These are phyloP conservation scores for Linnemannia elongata DNA, from an alignment of 192 early-diverging fungal species.

Conservation along the genomic window DNA sequence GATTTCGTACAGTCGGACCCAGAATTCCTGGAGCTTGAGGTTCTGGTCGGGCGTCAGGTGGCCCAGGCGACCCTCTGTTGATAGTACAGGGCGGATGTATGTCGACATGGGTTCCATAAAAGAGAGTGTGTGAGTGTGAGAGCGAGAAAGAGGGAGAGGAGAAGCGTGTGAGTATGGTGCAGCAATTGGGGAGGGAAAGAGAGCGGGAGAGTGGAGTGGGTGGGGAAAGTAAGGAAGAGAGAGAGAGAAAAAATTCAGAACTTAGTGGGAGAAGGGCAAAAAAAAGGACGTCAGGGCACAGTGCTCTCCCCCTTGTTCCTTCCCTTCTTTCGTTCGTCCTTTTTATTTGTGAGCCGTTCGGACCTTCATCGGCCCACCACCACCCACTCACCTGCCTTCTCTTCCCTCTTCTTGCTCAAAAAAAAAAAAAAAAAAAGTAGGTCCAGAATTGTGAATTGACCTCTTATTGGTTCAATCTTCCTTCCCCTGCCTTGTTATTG, in stretches of 20 bases:
- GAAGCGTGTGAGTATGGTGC: background rate
- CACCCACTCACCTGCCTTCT: background rate
- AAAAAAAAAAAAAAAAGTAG: too few relatives aligned
- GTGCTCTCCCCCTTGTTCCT: background rate
- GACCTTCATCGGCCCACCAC: background rate
- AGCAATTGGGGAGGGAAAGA: background rate
- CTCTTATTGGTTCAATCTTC: background rate
- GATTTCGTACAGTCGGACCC: conserved; percentile 26
- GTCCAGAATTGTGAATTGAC: background rate
- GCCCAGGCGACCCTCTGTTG: conserved; percentile 10
- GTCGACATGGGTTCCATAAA: background rate
- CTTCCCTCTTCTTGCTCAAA: too few relatives aligned
- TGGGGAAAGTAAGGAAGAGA: background rate
- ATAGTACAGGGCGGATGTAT: background rate
- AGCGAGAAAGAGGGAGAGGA: background rate
- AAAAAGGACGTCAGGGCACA: background rate
- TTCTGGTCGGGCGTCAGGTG: conserved; percentile 15
- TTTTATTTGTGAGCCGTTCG: background rate
- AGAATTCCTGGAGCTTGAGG: conserved; percentile 11
- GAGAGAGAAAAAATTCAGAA: background rate
- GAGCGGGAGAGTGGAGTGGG: background rate
- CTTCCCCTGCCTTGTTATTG: background rate
- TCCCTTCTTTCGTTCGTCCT: too few relatives aligned
- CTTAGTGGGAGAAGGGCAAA: background rate
- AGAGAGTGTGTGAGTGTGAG: background rate